These are phyloP conservation scores for Pichia heedii DNA, from an alignment of 805 yeast species.

Conservation along the genomic window DNA sequence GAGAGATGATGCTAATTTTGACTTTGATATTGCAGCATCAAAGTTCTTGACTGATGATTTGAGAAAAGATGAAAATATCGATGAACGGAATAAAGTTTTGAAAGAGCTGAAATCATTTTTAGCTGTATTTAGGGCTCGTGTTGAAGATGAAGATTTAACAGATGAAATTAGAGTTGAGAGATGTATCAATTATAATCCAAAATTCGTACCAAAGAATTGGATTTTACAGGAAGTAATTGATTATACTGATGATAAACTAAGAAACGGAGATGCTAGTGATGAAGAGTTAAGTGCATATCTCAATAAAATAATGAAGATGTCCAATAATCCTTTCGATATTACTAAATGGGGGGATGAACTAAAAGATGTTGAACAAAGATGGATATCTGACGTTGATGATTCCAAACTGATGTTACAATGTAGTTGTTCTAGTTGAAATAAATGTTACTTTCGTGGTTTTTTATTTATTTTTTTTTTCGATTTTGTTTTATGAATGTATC, in stretches of 20 bases:
- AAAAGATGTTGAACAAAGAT: conserved; percentile 47
- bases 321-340: conserved; percentile 63
- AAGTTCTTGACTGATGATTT: conserved; percentile 22
- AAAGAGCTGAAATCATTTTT: conserved; percentile 45
- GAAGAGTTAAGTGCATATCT: conserved; percentile 43
- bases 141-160: conserved; percentile 24
- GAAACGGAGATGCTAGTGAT: conserved; percentile 30
- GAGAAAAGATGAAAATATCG: conserved; percentile 13
- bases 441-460: too few species aligned
- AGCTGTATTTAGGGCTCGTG: conserved; percentile 34
- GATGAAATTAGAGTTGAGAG: conserved; percentile 32
- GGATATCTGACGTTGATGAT: conserved; percentile 48
- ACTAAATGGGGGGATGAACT: conserved; percentile 58
- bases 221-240: conserved; percentile 75
- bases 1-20: conserved; percentile 19
- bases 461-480: background rate
- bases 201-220: conserved; percentile 79
- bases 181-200: conserved; percentile 55
- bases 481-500: too few species aligned
- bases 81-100: conserved; percentile 31
- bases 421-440: conserved; percentile 48
- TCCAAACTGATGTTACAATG: conserved; percentile 59
- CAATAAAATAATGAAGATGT: conserved; percentile 59
- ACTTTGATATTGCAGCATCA: conserved; percentile 19
- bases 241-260: conserved; percentile 25